These are phyloP conservation scores for Aspergillus saccharolyticus DNA, from an alignment of 495 filamentous ascomycete genomes.

Conservation along the genomic window DNA sequence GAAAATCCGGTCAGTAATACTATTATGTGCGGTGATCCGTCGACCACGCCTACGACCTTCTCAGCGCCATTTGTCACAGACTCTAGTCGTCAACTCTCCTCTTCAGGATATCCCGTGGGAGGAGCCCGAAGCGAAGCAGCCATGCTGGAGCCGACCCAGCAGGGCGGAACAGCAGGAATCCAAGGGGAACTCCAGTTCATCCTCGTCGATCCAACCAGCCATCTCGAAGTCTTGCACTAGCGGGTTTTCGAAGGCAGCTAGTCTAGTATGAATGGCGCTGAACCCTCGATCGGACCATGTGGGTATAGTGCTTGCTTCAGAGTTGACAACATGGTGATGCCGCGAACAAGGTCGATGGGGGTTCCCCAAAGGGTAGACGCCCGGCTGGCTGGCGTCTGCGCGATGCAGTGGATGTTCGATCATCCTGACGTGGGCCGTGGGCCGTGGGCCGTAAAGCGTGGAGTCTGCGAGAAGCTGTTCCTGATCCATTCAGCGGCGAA, in stretches of 20 bases:
- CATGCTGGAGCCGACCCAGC: not conserved
- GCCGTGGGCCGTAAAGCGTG: not conserved
- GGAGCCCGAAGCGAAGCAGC: not conserved
- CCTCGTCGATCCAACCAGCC: not conserved
- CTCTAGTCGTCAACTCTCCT: not conserved
- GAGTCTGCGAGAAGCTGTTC: not conserved
- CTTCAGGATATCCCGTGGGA: not conserved
- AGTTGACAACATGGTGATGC: not conserved
- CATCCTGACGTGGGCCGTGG: constrained; percentile 3
- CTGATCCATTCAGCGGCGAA: not conserved
- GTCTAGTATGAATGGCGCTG: not conserved
- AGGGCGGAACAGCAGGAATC: not conserved
- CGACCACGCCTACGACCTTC: not conserved
- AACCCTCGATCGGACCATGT: not conserved
- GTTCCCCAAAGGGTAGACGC: not conserved
- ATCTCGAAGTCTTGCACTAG: not conserved
- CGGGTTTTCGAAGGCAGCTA: not conserved
- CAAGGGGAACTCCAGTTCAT: not conserved
- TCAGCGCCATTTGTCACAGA: not conserved
- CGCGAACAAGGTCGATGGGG: not conserved
- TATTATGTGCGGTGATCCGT: not conserved
- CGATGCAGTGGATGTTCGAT: not conserved
- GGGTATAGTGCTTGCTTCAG: not conserved
- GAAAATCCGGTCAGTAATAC: not conserved
- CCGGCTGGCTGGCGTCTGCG: too few relatives aligned